phyloP scores from a whole-genome alignment of 768 basidiomycete genomes.

The Imleria badia region DNA sequence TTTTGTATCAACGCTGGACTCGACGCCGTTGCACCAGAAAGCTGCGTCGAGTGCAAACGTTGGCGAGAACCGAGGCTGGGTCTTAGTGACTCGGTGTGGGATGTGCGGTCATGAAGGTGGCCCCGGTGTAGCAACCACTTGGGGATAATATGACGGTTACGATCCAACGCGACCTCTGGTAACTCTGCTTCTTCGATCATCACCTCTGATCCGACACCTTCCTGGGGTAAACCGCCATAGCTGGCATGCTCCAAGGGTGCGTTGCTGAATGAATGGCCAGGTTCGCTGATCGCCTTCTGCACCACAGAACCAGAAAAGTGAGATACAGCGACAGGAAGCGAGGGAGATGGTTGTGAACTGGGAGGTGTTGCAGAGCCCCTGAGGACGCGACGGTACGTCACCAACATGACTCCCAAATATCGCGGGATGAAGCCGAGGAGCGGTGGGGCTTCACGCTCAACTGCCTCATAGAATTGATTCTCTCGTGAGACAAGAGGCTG shows the following conservation, averaged over 20 bases:
- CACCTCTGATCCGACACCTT: constrained; percentile 43
- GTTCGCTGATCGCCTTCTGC: constrained; percentile 30
- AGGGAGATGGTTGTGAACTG: constrained; percentile 12
- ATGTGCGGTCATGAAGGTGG: constrained; percentile 46
- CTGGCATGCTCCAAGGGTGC: neutral
- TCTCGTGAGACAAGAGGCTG: constrained; percentile 96
- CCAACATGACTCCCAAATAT: constrained; percentile 97
- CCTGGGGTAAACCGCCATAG: constrained; percentile 19
- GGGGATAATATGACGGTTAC: constrained; percentile 95
- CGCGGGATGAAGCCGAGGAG: constrained; percentile 94
- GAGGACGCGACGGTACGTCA: constrained; percentile 85
- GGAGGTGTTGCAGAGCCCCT: constrained; percentile 36
- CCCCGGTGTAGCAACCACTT: constrained; percentile 76
- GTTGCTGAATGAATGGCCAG: constrained; percentile 7
- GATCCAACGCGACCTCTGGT: constrained; percentile 91
- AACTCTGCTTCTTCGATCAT: constrained; percentile 71
- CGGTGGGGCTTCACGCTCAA: constrained; percentile 91
- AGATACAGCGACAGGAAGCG: constrained; percentile 20
- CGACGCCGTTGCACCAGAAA: constrained; percentile 59
- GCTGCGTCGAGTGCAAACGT: constrained; percentile 40
- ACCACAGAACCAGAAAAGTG: constrained; percentile 28
- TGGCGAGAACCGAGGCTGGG: constrained; percentile 31
- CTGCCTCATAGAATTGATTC: constrained; percentile 96
- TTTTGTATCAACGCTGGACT: constrained; percentile 61
- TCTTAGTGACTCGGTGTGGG: constrained; percentile 38